Evolutionary conservation across 768 basidiomycete genomes (phyloP).

Genomic region (Pholiota microspora): DNA sequence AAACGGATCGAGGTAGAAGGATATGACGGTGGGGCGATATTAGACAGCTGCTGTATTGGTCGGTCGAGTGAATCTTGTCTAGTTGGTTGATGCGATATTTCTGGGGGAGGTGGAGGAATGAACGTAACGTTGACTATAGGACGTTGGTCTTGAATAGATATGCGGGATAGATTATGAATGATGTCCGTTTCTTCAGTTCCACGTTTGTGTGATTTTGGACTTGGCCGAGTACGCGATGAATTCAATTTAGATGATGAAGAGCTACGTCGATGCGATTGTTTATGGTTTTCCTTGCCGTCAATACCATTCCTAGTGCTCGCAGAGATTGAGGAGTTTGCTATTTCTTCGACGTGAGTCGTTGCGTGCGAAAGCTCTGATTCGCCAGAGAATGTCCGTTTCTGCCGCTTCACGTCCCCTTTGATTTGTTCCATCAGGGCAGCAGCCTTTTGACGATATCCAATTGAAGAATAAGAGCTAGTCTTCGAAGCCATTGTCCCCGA

Average conservation of each 20-base stretch:
- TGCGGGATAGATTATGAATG: conserved; percentile 22
- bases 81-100: conserved; percentile 9
- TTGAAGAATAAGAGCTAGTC: conserved; percentile 50
- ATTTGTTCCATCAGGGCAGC: conserved; percentile 85
- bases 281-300: conserved; percentile 29
- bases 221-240: conserved; percentile 23
- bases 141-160: conserved; percentile 24
- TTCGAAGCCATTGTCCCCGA: conserved; percentile 31
- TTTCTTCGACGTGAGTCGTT: conserved; percentile 32
- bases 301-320: conserved; percentile 16
- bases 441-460: conserved; percentile 73
- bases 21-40: conserved; percentile 38
- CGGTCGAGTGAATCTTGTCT: conserved; percentile 10
- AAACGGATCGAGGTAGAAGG: conserved; percentile 52
- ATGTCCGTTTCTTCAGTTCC: conserved; percentile 20
- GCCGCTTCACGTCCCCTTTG: conserved; percentile 71
- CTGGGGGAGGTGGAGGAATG: conserved; percentile 18
- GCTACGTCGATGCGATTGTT: conserved; percentile 29
- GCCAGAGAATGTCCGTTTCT: conserved; percentile 69
- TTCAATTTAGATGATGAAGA: conserved; percentile 31
- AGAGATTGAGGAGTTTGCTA: conserved; percentile 19
- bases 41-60: conserved; percentile 17
- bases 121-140: conserved; percentile 23
- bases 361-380: conserved; percentile 56
- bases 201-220: conserved; percentile 20